phyloP scores from a whole-genome alignment of 176 grass and related monocot species.

The Juncus inflexus region DNA sequence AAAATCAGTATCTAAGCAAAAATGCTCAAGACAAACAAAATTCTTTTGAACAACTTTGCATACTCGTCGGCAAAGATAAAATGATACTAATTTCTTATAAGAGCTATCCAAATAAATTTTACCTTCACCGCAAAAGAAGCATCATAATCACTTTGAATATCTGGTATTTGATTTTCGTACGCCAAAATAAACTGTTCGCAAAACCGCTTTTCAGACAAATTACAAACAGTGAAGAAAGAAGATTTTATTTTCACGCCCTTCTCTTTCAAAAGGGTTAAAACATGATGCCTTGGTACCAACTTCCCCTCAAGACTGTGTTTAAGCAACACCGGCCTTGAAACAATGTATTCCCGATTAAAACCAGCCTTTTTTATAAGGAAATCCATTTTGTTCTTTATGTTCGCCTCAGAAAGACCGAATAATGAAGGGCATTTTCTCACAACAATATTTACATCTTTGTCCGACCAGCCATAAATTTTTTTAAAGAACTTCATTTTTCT shows the following conservation, averaged over 20 bases:
- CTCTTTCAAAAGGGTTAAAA: background rate
- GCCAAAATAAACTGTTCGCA: background rate
- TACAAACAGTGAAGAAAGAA: background rate
- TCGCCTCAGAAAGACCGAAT: background rate
- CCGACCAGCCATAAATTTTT: conserved; percentile 3
- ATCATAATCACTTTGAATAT: background rate
- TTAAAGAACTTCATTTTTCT: background rate
- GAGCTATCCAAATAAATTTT: no score
- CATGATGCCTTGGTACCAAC: conserved; percentile 6
- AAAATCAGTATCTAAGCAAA: no score
- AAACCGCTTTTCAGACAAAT: background rate
- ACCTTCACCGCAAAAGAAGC: background rate
- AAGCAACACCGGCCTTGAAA: background rate
- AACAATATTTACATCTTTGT: background rate
- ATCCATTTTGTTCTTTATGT: background rate
- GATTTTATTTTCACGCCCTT: background rate
- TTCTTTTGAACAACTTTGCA: no score
- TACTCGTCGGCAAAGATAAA: no score
- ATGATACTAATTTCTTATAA: no score
- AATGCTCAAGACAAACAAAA: no score
- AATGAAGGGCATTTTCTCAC: background rate
- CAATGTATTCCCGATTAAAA: background rate
- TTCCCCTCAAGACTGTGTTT: background rate
- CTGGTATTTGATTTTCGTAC: background rate
- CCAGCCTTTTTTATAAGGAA: background rate